Evolutionary conservation across 371 early-diverging fungal genomes (phyloP).

Genomic region (Rhizomucor pusillus): DNA sequence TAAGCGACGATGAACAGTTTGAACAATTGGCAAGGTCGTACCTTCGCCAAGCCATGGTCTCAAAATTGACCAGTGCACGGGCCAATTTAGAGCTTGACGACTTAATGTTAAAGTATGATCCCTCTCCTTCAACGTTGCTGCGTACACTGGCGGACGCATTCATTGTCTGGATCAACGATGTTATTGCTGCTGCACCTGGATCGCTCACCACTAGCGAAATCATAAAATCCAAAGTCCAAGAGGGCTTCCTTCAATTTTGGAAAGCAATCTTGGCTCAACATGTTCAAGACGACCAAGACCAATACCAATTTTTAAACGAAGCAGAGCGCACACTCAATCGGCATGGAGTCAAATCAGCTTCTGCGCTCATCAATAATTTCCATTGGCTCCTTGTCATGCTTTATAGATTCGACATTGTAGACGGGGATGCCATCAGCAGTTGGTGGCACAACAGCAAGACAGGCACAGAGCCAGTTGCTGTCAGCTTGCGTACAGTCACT

Average conservation of each 20-base stretch:
- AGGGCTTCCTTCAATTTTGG: slow-evolving; percentile 38
- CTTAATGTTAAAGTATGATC: slow-evolving; percentile 56
- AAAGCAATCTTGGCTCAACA: slow-evolving; percentile 35
- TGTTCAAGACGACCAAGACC: slow-evolving; percentile 25
- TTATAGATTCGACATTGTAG: slow-evolving; percentile 41
- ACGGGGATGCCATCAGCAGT: slow-evolving; percentile 31
- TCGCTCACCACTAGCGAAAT: slow-evolving; percentile 10
- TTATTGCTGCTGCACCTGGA: slow-evolving; percentile 9
- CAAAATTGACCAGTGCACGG: slow-evolving; percentile 54
- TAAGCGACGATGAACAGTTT: slow-evolving; percentile 27
- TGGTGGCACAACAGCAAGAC: slow-evolving; percentile 36
- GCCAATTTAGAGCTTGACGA: slow-evolving; percentile 58
- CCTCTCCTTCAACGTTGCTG: slow-evolving; percentile 35
- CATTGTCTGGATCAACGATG: slow-evolving; percentile 31
- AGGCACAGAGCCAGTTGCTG: slow-evolving; percentile 4
- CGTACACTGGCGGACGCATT: slow-evolving; percentile 38
- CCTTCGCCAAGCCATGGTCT: slow-evolving; percentile 52
- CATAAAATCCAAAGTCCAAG: slow-evolving; percentile 22
- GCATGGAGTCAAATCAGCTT: slow-evolving; percentile 3
- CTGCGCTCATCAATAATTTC: slow-evolving; percentile 25
- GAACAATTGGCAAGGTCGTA: slow-evolving; percentile 48
- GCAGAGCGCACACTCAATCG: slow-evolving; percentile 18
- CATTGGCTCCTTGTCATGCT: slow-evolving; percentile 38
- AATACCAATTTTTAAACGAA: slow-evolving; percentile 25
- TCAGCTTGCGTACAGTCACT: slow-evolving; percentile 18